phyloP scores from a whole-genome alignment of 495 filamentous ascomycete genomes.

The Podospora tetraspora region DNA sequence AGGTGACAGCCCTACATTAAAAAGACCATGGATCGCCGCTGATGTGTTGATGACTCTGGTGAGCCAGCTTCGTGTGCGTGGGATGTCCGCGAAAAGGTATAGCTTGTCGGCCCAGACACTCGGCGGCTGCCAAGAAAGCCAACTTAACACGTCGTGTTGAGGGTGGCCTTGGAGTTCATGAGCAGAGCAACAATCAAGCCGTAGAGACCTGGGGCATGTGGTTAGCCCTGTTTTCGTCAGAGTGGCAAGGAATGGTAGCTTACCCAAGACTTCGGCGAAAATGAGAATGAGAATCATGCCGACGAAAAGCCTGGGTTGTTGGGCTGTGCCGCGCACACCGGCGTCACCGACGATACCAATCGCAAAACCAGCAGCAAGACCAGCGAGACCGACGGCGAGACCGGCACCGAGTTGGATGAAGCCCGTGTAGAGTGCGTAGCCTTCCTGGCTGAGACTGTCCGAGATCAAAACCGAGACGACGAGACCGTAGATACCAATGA shows the following conservation, averaged over 20 bases:
- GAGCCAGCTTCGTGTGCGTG: conserved; percentile 12
- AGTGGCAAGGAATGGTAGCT: conserved; percentile 28
- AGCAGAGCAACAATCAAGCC: conserved; percentile 96
- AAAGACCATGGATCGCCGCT: background rate
- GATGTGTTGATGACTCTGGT: conserved; percentile 1
- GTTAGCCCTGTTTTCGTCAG: conserved; percentile 6
- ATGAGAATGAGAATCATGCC: conserved; percentile 99
- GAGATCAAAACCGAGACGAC: conserved; percentile 98
- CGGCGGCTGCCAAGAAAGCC: background rate
- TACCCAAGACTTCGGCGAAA: conserved; percentile 99
- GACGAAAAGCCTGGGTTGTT: conserved; percentile 96
- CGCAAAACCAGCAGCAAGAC: conserved; percentile 96
- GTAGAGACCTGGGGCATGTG: conserved; percentile 68
- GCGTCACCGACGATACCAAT: conserved; percentile 99
- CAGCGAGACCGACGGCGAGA: conserved; percentile 91
- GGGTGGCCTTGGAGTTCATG: conserved; percentile 84
- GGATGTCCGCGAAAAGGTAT: conserved; percentile 14
- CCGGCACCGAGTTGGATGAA: conserved; percentile 98
- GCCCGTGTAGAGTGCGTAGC: conserved; percentile 76
- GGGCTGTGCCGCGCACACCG: conserved; percentile 95
- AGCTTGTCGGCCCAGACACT: conserved; percentile 23
- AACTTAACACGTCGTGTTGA: conserved; percentile 42
- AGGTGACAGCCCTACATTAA: conserved; percentile 9
- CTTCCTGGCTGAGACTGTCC: conserved; percentile 74
- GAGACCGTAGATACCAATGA: conserved; percentile 99